Evolutionary conservation across 2,329 filamentous ascomycete species (phyloP).

Genomic region (Talaromyces sp.): DNA sequence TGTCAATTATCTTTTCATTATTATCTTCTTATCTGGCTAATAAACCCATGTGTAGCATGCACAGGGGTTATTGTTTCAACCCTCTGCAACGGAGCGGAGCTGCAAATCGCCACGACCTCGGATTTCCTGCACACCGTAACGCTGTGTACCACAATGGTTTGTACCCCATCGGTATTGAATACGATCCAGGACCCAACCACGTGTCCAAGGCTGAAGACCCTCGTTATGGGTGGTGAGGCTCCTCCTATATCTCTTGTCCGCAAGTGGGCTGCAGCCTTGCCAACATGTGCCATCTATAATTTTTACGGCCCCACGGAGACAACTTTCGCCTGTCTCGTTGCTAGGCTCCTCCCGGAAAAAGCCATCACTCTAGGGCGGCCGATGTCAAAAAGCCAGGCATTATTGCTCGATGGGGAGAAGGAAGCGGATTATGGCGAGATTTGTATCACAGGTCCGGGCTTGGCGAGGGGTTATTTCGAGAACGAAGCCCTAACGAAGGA

Average conservation of each 20-base stretch:
- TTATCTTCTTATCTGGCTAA: not conserved
- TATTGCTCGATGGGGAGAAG: not conserved
- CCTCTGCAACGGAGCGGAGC: constrained; percentile 16
- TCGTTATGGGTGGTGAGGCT: not conserved
- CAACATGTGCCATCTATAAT: not conserved
- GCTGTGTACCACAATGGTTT: not conserved
- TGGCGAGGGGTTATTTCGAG: not conserved
- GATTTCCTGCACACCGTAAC: not conserved
- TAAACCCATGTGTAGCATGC: not conserved
- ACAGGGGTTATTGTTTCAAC: constrained; percentile 16
- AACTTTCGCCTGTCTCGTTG: not conserved
- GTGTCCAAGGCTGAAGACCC: not conserved
- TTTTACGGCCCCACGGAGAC: constrained; percentile 4
- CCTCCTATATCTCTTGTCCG: not conserved
- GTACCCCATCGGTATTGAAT: not conserved
- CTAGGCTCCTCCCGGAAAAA: not conserved
- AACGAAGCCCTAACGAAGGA: not conserved
- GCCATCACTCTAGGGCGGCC: not conserved
- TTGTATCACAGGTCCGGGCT: not conserved
- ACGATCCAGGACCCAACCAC: not conserved
- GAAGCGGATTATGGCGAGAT: not conserved
- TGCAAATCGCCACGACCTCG: constrained; percentile 9
- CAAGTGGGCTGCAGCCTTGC: not conserved
- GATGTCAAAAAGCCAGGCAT: not conserved
- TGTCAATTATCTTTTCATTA: not conserved